Conservation (phyloP, 2,329 filamentous ascomycete genomes). For the Camptophora hylomeconis region DNA sequence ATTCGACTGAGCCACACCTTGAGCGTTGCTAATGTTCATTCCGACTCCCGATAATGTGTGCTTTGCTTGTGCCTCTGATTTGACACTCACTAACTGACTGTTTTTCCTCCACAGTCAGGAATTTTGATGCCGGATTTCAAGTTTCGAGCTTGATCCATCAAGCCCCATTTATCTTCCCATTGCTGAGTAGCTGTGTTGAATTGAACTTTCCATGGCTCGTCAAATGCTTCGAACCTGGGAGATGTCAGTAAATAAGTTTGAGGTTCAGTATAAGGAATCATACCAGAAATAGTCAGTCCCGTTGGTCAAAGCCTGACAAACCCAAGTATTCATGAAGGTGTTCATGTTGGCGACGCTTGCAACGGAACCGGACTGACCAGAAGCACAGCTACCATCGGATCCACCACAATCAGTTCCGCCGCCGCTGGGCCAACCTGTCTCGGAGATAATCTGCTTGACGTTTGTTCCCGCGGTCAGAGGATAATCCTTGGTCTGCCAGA, state of each 20-base stretch:
- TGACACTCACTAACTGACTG: too few relatives aligned
- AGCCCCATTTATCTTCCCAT: slow-evolving; percentile 94
- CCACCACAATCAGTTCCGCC: slow-evolving; percentile 68
- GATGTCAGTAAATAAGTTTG: slow-evolving; percentile 5
- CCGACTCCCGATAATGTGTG: too few relatives aligned
- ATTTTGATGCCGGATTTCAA: slow-evolving; percentile 76
- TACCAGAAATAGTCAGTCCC: slow-evolving; percentile 89
- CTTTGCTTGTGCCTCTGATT: too few relatives aligned
- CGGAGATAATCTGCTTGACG: slow-evolving; percentile 64
- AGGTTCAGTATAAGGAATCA: slow-evolving; percentile 19
- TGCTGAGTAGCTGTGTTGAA: slow-evolving; percentile 57
- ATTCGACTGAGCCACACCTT: too few relatives aligned
- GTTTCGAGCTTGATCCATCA: slow-evolving; percentile 74
- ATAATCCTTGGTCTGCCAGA: slow-evolving; percentile 63
- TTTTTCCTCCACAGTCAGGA: slow-evolving; percentile 71
- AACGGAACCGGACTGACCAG: slow-evolving; percentile 49
- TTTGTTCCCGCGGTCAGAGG: slow-evolving; percentile 48
- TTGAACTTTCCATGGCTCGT: slow-evolving; percentile 82
- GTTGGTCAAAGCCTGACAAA: slow-evolving; percentile 67
- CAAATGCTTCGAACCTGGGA: slow-evolving; percentile 74
- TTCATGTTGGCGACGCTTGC: slow-evolving; percentile 74
- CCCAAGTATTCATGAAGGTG: slow-evolving; percentile 71
- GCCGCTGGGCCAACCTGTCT: slow-evolving; percentile 79
- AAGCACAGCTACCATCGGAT: slow-evolving; percentile 40
- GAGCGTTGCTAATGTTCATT: too few relatives aligned